Evolutionary conservation across 2,329 filamentous ascomycete species (phyloP).

Genomic region (Cryphonectria radicalis): DNA sequence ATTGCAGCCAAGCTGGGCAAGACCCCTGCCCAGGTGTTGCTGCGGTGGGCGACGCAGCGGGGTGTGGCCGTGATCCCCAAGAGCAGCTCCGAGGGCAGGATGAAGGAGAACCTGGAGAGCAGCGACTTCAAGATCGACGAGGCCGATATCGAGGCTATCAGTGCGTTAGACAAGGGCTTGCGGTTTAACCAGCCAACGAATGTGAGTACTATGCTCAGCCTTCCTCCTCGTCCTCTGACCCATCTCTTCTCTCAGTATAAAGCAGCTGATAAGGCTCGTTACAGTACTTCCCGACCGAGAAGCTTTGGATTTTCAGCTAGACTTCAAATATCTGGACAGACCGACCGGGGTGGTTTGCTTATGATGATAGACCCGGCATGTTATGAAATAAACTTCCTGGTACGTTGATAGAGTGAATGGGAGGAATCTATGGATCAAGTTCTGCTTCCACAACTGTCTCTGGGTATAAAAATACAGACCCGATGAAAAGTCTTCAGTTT

Average conservation of each 20-base stretch:
- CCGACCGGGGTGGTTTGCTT: not conserved
- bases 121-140: constrained; percentile 67
- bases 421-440: not conserved
- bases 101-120: constrained; percentile 70
- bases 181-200: constrained; percentile 75
- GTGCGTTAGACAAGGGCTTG: constrained; percentile 65
- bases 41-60: constrained; percentile 87
- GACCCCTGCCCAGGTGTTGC: constrained; percentile 77
- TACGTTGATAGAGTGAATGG: constrained; percentile 7
- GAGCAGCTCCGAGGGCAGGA: constrained; percentile 57
- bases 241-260: not conserved
- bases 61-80: constrained; percentile 83
- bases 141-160: constrained; percentile 70
- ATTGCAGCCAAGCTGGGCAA: constrained; percentile 73
- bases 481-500: constrained; percentile 16
- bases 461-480: constrained; percentile 30
- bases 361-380: not conserved
- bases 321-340: constrained; percentile 14
- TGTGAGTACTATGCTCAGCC: constrained; percentile 30
- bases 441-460: constrained; percentile 6
- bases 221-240: constrained; percentile 17
- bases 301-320: constrained; percentile 63
- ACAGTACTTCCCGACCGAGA: constrained; percentile 61
- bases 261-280: not conserved
- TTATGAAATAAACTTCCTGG: not conserved